A percentile compares a stretch with the other conserved stretches of the same genome.
Evolutionary conservation across 1,284 basidiomycete genomes (phyloP).

Genomic region (Sparassis latifolia): DNA sequence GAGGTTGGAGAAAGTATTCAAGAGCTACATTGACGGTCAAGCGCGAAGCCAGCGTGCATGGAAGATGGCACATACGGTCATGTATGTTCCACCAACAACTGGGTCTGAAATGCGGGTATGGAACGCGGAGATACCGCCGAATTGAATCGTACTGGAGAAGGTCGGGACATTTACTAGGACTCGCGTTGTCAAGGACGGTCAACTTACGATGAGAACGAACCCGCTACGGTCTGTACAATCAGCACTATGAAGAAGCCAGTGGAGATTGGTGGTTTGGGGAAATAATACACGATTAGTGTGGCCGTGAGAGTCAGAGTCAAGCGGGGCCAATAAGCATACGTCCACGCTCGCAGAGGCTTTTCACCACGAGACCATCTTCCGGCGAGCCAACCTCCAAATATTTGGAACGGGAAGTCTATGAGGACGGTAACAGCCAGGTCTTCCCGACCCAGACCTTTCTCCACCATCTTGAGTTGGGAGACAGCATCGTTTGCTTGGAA

Average conservation of each 20-base stretch:
- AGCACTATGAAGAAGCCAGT: slow-evolving; percentile 81
- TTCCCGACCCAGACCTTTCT: slow-evolving; percentile 93
- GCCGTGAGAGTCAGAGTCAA: slow-evolving; percentile 69
- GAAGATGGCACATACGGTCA: slow-evolving; percentile 65
- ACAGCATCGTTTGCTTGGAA: slow-evolving; percentile 95
- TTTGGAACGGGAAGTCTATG: slow-evolving; percentile 98
- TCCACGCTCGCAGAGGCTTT: slow-evolving; percentile 79
- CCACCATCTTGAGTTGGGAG: slow-evolving; percentile 91
- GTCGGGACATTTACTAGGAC: background rate
- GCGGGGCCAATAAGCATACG: slow-evolving; percentile 88
- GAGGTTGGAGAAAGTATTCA: slow-evolving; percentile 96
- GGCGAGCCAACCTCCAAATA: slow-evolving; percentile 93
- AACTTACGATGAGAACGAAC: slow-evolving; percentile 79
- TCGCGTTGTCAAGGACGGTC: background rate
- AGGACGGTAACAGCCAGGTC: slow-evolving; percentile 93
- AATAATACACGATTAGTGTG: slow-evolving; percentile 78
- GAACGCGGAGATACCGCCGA: slow-evolving; percentile 97
- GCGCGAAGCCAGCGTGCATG: background rate
- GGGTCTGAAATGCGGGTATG: slow-evolving; percentile 97
- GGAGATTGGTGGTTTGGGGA: slow-evolving; percentile 74
- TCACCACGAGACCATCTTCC: slow-evolving; percentile 86
- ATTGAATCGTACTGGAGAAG: slow-evolving; percentile 81
- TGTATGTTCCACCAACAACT: slow-evolving; percentile 95
- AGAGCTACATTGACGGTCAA: slow-evolving; percentile 45
- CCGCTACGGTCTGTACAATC: slow-evolving; percentile 75